Evolutionary conservation across 2,329 filamentous ascomycete genomes (phyloP).

Genomic region (Hymenoscyphus salicellus): DNA sequence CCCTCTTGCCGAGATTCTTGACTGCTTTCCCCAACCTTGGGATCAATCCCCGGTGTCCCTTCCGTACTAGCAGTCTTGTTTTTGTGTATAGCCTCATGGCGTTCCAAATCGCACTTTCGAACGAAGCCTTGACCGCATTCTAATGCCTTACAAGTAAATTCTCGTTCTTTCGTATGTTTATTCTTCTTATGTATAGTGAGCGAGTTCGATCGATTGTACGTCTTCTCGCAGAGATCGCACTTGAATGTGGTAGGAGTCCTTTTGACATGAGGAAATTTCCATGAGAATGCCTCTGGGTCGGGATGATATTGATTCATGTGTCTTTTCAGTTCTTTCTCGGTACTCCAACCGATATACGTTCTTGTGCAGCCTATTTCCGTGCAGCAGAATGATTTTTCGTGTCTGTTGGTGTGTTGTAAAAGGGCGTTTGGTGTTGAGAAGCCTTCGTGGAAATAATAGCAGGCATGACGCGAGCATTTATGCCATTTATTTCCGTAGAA

Average conservation of each 20-base stretch:
- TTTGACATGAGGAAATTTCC: not conserved
- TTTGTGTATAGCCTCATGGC: not conserved
- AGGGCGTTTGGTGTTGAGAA: constrained; percentile 34
- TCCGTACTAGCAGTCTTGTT: not conserved
- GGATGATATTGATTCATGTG: not conserved
- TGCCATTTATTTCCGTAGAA: constrained; percentile 37
- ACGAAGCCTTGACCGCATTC: not conserved
- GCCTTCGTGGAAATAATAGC: constrained; percentile 40
- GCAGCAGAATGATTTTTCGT: constrained; percentile 39
- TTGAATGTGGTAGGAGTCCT: not conserved
- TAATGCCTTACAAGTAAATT: not conserved
- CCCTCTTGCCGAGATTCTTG: not conserved
- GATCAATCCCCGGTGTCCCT: not conserved
- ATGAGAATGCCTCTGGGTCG: not conserved
- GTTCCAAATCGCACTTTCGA: not conserved
- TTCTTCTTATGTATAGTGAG: not conserved
- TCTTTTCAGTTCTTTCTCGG: not conserved
- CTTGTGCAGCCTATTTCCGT: constrained; percentile 11
- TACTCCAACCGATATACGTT: not conserved
- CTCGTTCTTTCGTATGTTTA: not conserved
- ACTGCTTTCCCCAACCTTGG: not conserved
- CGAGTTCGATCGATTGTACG: not conserved
- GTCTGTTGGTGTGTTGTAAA: constrained; percentile 36
- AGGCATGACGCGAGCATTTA: constrained; percentile 40
- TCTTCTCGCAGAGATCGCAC: not conserved